Evolutionary conservation across 1,139 yeast genomes (phyloP), one percentile per base, ranked within the genome.

Genomic region (Blastobotrys serpentis): DNA sequence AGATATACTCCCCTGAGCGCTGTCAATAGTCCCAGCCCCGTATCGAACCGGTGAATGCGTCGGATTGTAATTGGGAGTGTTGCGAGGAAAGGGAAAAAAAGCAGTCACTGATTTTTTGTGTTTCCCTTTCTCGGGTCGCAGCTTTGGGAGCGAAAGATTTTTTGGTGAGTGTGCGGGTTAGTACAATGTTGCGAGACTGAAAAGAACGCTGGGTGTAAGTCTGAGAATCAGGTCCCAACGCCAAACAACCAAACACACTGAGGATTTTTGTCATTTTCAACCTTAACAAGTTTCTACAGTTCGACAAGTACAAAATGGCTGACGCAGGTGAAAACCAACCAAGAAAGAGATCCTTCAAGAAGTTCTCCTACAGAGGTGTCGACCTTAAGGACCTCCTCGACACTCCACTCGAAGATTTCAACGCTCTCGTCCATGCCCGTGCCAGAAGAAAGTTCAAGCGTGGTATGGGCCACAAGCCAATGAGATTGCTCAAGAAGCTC

Each of bases 391-490:
- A 92, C 72, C 84, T 94, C 73, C 82, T 90, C 74, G 94, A 86
- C 76, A 79, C 92, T 83, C 82, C 90, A 76, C 86, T 90, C 68
- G 97, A 90, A 79, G 98, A 92, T 73, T 90, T 94, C 79, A 85
- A 94, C 77, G 85, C 89, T 77, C 81, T 92, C 73, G 89, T 96
- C 72, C 88, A 87, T 73, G 95, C 98, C 71, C 88, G 98, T 82
- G 96, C 92, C 73, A 90, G 98, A 85, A 87, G 98, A 86, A 89
- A 96, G 86, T 87, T 90, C 79, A 85, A 90, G 75, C 86, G 96
- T 81, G 98, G 98, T 79, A 82, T 90, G 71, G 92, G 88, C 74
- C 75, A 87, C 75, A 88, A 87, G 81, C 95, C 96, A 78, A 85
- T 84, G 85, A 95, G 95, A 76, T 82, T 94, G 77, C 84, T 92